phyloP scores from a whole-genome alignment of 441 rosid genomes.

The Euphorbia schlechtendalii region DNA sequence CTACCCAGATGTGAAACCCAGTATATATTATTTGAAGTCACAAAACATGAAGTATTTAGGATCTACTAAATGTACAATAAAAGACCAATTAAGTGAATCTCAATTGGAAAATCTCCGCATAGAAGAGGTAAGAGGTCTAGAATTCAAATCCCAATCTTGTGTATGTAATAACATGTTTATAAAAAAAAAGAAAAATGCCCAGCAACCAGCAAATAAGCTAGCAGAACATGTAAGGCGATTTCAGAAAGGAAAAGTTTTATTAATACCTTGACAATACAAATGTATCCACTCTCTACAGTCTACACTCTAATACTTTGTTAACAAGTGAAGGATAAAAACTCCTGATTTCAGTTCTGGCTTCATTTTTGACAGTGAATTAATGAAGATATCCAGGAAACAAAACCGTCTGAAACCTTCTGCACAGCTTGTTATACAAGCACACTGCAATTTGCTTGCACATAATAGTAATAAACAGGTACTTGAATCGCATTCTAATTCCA shows the following conservation, averaged over 20 bases:
- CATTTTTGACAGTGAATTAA: not conserved
- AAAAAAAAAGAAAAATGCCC: not conserved
- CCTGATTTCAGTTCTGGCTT: slow-evolving; percentile 5
- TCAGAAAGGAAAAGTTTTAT: slow-evolving; percentile 5
- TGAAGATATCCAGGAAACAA: not conserved
- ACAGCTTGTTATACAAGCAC: not conserved
- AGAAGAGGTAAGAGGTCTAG: not conserved
- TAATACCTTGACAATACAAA: not conserved
- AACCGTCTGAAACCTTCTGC: not conserved
- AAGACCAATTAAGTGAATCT: not conserved
- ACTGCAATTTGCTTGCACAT: not conserved
- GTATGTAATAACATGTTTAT: not conserved
- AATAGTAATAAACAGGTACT: slow-evolving; percentile 15
- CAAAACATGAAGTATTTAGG: not conserved
- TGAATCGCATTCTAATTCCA: not conserved
- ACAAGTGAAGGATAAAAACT: not conserved
- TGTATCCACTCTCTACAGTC: slow-evolving; percentile 8
- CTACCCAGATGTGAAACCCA: not conserved
- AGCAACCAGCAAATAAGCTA: not conserved
- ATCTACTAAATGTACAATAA: not conserved
- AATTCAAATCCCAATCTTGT: not conserved
- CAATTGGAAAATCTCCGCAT: not conserved
- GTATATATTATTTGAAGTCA: not conserved
- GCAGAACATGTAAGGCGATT: not conserved
- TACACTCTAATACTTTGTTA: not conserved